Base-by-base conservation (phyloP, 805 yeast species). In the Saccharomycopsis synnaedendra region DNA sequence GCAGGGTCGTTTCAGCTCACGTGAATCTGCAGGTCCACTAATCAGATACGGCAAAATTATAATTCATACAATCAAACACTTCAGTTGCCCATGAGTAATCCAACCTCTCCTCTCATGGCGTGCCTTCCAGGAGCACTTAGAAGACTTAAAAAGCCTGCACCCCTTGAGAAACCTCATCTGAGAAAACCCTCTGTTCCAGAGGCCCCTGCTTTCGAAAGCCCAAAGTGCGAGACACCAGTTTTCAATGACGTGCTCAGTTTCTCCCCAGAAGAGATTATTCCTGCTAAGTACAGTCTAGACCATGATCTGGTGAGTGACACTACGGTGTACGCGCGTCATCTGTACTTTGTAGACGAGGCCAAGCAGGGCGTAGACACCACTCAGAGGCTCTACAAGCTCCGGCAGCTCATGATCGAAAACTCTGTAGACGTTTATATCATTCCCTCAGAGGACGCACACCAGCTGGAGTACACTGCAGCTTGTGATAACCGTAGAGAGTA, bases 401-500 rank as follows among this genome's bases (percentile, higher is more conserved):
- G 83, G 31, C 51, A 56, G 35, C 56, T 66, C 29, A 78, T 78
- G 83, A 62, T 58, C 11, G 61, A 61, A 11, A 55, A 68, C 54
- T 63, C 69, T 45, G 57, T 77, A 35, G 78, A 71, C 3, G 75
- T 74, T n/a, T 78, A 78, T 58, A 70, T 78, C 43, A 63, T 78
- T 5, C 71, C 71, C 1, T 72, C 79, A 6, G 81, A 76, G 59
- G 84, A 78, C 60, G 76, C 74, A 45, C 84, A 78, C 60, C 83
- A 77, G 60, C 68, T 75, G n/a, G 83, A 78, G 58, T 77, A 77
- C 53, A 76, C 76, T 29, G 67, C 80, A 1, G 55, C 69, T 3
- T 62, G 64, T 43, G 83, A 78, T 57, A 78, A 77, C 58, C 69
- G 75, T 55, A 61, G 82, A 56, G 67, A 72, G 32, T 78, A 75